phyloP scores from a whole-genome alignment of 192 early-diverging fungal genomes.

The Dimargaris cristalligena region DNA sequence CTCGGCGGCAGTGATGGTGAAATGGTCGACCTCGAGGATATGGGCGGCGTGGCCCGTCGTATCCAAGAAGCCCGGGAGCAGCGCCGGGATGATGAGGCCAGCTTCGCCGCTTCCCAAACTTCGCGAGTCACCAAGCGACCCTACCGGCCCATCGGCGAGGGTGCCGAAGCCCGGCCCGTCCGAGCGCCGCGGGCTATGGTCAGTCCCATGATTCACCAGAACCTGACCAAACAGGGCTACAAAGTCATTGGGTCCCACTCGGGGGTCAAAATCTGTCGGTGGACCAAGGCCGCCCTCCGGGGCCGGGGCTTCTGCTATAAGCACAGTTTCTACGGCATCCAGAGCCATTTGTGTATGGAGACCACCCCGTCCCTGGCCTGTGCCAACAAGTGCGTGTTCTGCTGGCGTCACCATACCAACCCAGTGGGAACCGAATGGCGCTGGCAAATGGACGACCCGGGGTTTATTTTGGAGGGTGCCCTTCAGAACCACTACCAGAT shows the following conservation, averaged over 20 bases:
- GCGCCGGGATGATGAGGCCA: slow-evolving; percentile 33
- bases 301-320: slow-evolving; percentile 61
- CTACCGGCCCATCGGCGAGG: slow-evolving; percentile 25
- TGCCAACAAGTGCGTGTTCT: slow-evolving; percentile 54
- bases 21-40: slow-evolving; percentile 57
- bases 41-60: slow-evolving; percentile 43
- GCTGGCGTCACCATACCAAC: slow-evolving; percentile 58
- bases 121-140: slow-evolving; percentile 17
- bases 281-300: slow-evolving; percentile 56
- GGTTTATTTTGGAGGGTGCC: slow-evolving; percentile 46
- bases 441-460: slow-evolving; percentile 53
- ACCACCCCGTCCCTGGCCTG: slow-evolving; percentile 62
- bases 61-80: slow-evolving; percentile 35
- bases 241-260: slow-evolving; percentile 55
- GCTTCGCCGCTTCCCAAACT: slow-evolving; percentile 12
- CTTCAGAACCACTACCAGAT: slow-evolving; percentile 54
- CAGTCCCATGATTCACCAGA: slow-evolving; percentile 45
- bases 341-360: slow-evolving; percentile 57
- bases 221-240: slow-evolving; percentile 54
- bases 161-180: slow-evolving; percentile 16
- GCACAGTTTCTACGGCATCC: slow-evolving; percentile 60
- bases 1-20: slow-evolving; percentile 29
- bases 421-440: slow-evolving; percentile 54
- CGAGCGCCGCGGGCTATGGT: slow-evolving; percentile 46
- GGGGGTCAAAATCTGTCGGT: slow-evolving; percentile 62